Conservation (phyloP, 352 stramenopile species). For the Stephanocyclus meneghinianus region DNA sequence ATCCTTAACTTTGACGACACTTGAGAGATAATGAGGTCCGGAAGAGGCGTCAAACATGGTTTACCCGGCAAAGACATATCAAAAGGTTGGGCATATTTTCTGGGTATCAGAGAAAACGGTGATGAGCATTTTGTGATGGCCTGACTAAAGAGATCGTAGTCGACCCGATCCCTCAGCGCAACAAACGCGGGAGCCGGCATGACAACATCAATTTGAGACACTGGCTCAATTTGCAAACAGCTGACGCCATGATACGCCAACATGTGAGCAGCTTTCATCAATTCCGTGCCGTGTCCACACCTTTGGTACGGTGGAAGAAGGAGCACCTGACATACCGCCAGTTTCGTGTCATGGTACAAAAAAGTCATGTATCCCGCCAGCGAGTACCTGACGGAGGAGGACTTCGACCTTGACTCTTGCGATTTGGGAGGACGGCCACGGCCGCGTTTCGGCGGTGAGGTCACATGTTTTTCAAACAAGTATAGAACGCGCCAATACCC, state of each 20-base stretch:
- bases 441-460: neutral
- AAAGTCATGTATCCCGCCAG: constrained; percentile 75
- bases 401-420: neutral
- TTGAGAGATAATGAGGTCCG: constrained; percentile 43
- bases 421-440: neutral
- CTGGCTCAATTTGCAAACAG: neutral
- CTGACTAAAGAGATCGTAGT: constrained; percentile 48
- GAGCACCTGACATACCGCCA: constrained; percentile 72
- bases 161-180: constrained; percentile 59
- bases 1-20: constrained; percentile 54
- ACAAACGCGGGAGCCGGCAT: constrained; percentile 39
- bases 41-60: constrained; percentile 36
- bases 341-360: constrained; percentile 36
- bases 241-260: neutral
- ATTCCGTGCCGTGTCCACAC: constrained; percentile 65
- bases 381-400: constrained; percentile 45
- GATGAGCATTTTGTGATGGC: neutral
- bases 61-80: neutral
- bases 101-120: neutral
- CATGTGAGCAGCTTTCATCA: constrained; percentile 63
- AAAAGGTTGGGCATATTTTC: neutral
- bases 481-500: constrained; percentile 76
- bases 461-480: constrained; percentile 61
- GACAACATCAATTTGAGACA: constrained; percentile 32
- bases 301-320: constrained; percentile 75